Conservation (phyloP, 306 rosid genomes). For the Cucurbita argyrosperma region DNA sequence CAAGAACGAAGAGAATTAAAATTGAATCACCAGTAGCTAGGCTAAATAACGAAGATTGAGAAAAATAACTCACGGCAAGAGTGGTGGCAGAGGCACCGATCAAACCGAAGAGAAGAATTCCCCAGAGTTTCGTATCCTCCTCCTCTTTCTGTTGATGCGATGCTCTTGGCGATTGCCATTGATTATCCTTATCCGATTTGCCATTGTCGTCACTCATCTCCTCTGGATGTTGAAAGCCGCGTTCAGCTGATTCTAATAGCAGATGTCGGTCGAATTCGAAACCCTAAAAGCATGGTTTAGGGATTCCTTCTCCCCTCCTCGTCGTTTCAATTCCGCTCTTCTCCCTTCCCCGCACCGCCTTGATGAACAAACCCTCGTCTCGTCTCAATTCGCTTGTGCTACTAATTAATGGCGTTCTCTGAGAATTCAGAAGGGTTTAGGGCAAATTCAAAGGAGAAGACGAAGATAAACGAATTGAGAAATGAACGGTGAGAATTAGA, state of each 20-base stretch:
- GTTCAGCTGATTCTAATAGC: conserved; percentile 7
- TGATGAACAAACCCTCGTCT: not conserved
- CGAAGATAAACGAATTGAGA: not conserved
- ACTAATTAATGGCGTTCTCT: not conserved
- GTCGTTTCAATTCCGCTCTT: not conserved
- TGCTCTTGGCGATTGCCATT: conserved; percentile 17
- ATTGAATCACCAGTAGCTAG: not conserved
- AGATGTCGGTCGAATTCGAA: conserved; percentile 7
- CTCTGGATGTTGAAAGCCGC: not conserved
- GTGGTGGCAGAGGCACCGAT: conserved; percentile 89
- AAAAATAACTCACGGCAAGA: conserved; percentile 44
- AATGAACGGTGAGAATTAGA: not conserved
- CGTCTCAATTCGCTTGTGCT: not conserved
- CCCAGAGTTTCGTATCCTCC: conserved; percentile 57
- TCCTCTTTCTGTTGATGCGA: conserved; percentile 22
- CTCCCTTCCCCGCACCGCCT: not conserved
- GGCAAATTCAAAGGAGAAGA: not conserved
- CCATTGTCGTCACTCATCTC: conserved; percentile 33
- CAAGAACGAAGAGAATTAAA: not conserved
- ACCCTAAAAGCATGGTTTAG: conserved; percentile 17
- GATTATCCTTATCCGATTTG: conserved; percentile 22
- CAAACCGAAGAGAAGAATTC: conserved; percentile 56
- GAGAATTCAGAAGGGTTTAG: not conserved
- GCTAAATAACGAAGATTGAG: not conserved
- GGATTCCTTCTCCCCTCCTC: not conserved